phyloP scores from a whole-genome alignment of 208 protist genomes.

The Acanthamoeba triangularis region DNA sequence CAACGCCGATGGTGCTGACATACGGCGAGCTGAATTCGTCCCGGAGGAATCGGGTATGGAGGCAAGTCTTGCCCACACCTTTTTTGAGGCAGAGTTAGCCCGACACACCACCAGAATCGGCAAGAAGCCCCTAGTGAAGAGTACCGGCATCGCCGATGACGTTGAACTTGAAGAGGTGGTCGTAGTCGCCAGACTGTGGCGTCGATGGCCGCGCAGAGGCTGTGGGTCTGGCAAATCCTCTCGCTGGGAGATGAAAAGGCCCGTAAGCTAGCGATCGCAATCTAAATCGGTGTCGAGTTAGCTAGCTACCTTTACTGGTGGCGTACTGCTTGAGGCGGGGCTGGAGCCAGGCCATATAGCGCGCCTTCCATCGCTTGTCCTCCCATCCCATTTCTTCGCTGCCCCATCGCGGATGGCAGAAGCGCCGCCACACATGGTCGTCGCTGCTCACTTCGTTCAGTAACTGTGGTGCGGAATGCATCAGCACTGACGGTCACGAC shows the following conservation, averaged over 20 bases:
- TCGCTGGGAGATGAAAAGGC: too few relatives aligned
- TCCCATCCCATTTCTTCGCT: neutral
- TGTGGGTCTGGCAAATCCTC: too few relatives aligned
- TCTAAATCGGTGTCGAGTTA: too few relatives aligned
- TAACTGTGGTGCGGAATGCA: neutral
- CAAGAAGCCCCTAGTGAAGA: neutral
- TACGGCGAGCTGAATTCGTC: conserved; percentile 45
- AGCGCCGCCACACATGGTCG: neutral
- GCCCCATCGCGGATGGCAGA: neutral
- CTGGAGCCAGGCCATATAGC: neutral
- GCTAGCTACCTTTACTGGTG: too few relatives aligned
- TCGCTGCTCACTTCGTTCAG: conserved; percentile 24
- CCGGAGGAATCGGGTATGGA: neutral
- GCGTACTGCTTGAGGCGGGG: neutral
- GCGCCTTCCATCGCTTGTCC: neutral
- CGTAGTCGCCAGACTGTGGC: neutral
- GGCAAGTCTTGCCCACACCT: neutral
- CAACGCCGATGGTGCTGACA: conserved; percentile 98
- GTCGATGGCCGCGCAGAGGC: too few relatives aligned
- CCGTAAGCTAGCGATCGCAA: too few relatives aligned
- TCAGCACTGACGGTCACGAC: neutral
- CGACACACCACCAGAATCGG: too few relatives aligned
- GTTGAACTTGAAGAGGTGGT: conserved; percentile 67
- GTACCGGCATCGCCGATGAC: conserved; percentile 1
- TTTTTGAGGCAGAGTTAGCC: too few relatives aligned